Base-by-base conservation (phyloP, 2,329 filamentous ascomycete genomes). In the Tolypocladium cylindrosporum region DNA sequence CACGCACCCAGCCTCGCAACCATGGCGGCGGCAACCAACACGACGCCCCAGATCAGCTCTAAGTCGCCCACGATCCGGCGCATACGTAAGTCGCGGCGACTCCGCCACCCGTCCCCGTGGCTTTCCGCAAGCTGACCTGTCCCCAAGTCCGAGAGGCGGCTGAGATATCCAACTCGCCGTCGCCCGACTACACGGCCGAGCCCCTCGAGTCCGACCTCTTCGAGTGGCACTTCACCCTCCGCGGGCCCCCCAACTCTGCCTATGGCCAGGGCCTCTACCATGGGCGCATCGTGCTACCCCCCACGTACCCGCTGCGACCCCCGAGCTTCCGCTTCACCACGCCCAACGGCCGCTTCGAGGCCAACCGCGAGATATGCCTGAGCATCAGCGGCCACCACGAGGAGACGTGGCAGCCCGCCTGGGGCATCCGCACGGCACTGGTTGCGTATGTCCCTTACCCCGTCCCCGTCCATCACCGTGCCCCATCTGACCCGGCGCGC, bases 181-280 rank as follows among this genome's bases (percentile, higher is more conserved):
- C 90, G 2, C 79, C 89, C 57, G 91, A 96, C 76, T 95, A 93
- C 74, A 84, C 88, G 65, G 94, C 93, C 45, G 80, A 86, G 4
- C 94, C 94, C 0, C 84, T 93, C 61, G 93, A 97, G 69, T 80
- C 84, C 39, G 91, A 97, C 74, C 86, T 99, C 57, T 96, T 96
- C 75, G 92, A 97, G 75, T 99, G 94, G 94, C 94, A 99, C 77
- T 99, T 97, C 75, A 99, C 94, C 0, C 80, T 99, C n/a, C 85
- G 88, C 55, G 94, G 94, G 0, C 92, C 93, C 0, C 93, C 93
- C 0, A 79, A 83, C 39, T 92, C 91, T 0, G 84, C 87, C 42
- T 97, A 92, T 75, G 84, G 85, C 51, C 77, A 80, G 39, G 94
- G 94, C 54, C 83, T 97, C 67, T 99, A 97, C 77, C 94, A 99